Conservation (phyloP, 164 flowering plant genomes). For the Litsea cubeba region DNA sequence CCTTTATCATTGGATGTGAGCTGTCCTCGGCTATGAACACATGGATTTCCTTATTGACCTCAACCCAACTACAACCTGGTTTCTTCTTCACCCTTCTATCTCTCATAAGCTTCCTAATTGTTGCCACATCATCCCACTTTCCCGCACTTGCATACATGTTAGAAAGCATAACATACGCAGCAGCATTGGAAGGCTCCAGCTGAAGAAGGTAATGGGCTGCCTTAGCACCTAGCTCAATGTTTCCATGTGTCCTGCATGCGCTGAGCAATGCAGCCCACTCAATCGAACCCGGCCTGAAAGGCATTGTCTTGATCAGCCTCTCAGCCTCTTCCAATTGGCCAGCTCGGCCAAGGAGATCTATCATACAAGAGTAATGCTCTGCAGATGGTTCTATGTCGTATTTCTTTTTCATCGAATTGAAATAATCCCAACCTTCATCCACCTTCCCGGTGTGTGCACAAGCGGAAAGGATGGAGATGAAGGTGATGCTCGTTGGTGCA, state of each 20-base stretch:
- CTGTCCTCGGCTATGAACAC: constrained; percentile 73
- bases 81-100: constrained; percentile 60
- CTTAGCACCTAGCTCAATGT: constrained; percentile 58
- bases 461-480: constrained; percentile 63
- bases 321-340: constrained; percentile 71
- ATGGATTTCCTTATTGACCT: constrained; percentile 49
- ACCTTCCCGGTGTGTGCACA: constrained; percentile 63
- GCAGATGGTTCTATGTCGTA: constrained; percentile 51
- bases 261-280: constrained; percentile 71
- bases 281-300: constrained; percentile 47
- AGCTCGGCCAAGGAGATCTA: constrained; percentile 82
- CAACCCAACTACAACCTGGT: constrained; percentile 90
- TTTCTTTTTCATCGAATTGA: constrained; percentile 46
- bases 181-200: constrained; percentile 61
- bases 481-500: constrained; percentile 59
- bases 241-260: constrained; percentile 68
- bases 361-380: constrained; percentile 80
- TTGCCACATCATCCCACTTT: constrained; percentile 50
- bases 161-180: constrained; percentile 62
- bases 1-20: constrained; percentile 63
- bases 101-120: constrained; percentile 48
- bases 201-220: constrained; percentile 54
- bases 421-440: constrained; percentile 44
- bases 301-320: constrained; percentile 54
- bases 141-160: constrained; percentile 59